Conservation (phyloP, 495 filamentous ascomycete species). For the Tuber calosporum region DNA sequence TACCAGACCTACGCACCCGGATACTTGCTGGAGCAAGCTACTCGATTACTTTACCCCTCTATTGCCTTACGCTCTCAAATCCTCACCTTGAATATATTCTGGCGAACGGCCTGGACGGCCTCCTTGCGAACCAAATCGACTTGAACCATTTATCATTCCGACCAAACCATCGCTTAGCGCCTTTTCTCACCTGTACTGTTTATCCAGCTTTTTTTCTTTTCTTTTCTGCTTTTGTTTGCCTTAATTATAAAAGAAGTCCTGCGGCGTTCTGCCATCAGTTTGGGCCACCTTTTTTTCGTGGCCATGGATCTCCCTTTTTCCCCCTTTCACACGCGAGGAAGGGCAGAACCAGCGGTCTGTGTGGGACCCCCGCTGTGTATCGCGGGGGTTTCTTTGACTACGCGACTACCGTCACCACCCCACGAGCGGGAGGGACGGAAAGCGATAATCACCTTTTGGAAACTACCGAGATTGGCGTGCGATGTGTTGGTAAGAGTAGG, state of each 20-base stretch:
- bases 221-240: neutral
- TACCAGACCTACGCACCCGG: constrained; percentile 8
- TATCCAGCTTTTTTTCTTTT: too few relatives aligned
- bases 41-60: constrained; percentile 5
- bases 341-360: neutral
- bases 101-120: neutral
- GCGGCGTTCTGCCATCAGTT: neutral
- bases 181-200: neutral
- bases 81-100: neutral
- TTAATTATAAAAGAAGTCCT: neutral
- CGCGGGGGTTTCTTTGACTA: neutral
- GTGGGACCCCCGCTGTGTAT: too few relatives aligned
- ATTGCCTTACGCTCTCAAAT: neutral
- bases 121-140: neutral
- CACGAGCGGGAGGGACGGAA: neutral
- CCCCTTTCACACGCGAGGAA: constrained; percentile 2
- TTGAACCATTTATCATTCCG: neutral
- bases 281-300: neutral
- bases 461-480: neutral
- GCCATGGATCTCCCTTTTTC: neutral
- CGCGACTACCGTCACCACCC: neutral
- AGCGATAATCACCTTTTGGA: neutral
- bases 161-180: neutral
- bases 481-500: neutral
- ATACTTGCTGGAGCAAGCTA: constrained; percentile 22